Conservation (phyloP, 2,329 filamentous ascomycete species). For the Biscogniauxia marginata region DNA sequence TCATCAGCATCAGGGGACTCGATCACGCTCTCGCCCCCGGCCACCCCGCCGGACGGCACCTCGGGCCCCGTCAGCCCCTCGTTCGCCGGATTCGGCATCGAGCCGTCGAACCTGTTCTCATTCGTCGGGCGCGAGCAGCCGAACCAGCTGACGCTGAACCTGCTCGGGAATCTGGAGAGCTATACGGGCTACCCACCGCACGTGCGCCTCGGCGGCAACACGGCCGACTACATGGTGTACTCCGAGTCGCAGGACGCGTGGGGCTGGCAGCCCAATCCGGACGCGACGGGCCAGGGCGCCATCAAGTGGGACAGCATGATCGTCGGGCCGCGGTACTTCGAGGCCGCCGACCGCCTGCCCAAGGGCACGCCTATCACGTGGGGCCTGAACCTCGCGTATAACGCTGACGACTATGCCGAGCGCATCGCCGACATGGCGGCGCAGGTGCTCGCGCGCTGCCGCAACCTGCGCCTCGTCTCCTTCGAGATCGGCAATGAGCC, state of each 20-base stretch:
- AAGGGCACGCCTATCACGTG: conserved; percentile 48
- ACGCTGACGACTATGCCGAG: conserved; percentile 41
- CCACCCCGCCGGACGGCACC: conserved; percentile 7
- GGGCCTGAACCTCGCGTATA: conserved; percentile 49
- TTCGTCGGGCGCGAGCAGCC: conserved; percentile 43
- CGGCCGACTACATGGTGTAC: conserved; percentile 49
- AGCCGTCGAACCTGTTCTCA: conserved; percentile 51
- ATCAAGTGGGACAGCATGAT: conserved; percentile 43
- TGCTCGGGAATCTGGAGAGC: conserved; percentile 47
- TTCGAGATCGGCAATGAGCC: conserved; percentile 35
- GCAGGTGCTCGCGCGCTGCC: conserved; percentile 20
- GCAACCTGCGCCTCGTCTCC: conserved; percentile 26
- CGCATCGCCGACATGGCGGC: conserved; percentile 41
- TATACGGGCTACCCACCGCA: conserved; percentile 48
- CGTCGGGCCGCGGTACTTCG: conserved; percentile 47
- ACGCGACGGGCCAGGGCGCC: conserved; percentile 38
- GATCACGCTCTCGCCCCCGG: conserved; percentile 1
- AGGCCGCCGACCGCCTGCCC: conserved; percentile 48
- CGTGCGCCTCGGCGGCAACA: conserved; percentile 50
- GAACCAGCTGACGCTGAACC: conserved; percentile 45
- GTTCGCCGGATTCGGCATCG: conserved; percentile 51
- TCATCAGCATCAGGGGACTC: not conserved
- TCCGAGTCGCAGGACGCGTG: conserved; percentile 36
- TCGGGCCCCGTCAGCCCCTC: conserved; percentile 36
- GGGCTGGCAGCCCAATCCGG: conserved; percentile 37